Evolutionary conservation across 2,329 filamentous ascomycete species (phyloP).

Genomic region (Pseudogymnoascus sp.): DNA sequence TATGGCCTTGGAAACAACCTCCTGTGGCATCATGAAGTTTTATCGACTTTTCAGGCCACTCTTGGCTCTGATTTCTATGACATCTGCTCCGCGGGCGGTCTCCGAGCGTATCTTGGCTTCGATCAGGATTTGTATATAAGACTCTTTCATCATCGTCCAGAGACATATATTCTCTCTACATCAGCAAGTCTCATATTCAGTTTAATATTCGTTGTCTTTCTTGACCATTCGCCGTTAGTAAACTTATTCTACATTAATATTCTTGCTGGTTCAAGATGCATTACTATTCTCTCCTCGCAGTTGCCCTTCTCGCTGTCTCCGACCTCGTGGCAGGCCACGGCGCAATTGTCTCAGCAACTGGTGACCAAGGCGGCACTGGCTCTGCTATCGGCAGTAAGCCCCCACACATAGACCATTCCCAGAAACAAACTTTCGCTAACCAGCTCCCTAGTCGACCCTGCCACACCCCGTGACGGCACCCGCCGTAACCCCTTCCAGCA

Average conservation of each 20-base stretch:
- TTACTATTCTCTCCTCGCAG: conserved; percentile 34
- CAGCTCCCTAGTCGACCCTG: conserved; percentile 41
- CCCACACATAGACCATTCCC: not conserved
- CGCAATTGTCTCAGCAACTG: conserved; percentile 50
- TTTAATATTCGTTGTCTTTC: not conserved
- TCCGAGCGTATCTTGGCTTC: not conserved
- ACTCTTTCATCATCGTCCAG: not conserved
- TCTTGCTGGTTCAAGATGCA: conserved; percentile 28
- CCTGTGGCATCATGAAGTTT: not conserved
- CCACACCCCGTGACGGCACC: conserved; percentile 55
- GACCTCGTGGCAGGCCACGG: conserved; percentile 53
- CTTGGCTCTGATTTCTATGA: not conserved
- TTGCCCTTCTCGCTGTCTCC: conserved; percentile 43
- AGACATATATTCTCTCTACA: not conserved
- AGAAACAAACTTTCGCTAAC: conserved; percentile 11
- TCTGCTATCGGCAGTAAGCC: conserved; percentile 40
- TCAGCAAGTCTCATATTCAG: not conserved
- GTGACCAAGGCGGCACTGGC: conserved; percentile 47
- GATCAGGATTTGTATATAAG: not conserved
- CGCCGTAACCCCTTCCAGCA: conserved; percentile 54
- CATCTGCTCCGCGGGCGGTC: not conserved
- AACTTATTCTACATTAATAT: not conserved
- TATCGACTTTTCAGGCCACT: not conserved
- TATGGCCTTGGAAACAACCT: not conserved
- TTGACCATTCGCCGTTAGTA: too few species aligned